Evolutionary conservation across 805 yeast species (phyloP).

Genomic region (Wickerhamomyces bisporus): DNA sequence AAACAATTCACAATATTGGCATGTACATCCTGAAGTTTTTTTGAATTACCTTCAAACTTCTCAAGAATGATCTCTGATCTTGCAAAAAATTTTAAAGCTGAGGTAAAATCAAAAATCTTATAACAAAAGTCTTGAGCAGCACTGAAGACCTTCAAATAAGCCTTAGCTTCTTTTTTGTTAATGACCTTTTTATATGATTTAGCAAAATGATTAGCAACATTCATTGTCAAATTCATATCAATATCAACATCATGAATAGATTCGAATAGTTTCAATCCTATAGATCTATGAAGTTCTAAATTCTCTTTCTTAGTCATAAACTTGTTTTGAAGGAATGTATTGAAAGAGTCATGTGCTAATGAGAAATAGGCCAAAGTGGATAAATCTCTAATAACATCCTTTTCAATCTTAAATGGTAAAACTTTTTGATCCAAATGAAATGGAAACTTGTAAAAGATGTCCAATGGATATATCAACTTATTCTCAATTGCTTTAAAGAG

Average conservation of each 20-base stretch:
- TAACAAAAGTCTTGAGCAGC: slow-evolving; percentile 42
- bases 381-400: slow-evolving; percentile 29
- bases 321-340: slow-evolving; percentile 25
- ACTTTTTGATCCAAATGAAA: slow-evolving; percentile 29
- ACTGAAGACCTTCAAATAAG: slow-evolving; percentile 34
- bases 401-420: slow-evolving; percentile 21
- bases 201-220: slow-evolving; percentile 15
- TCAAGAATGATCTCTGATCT: slow-evolving; percentile 27
- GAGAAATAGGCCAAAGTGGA: slow-evolving; percentile 32
- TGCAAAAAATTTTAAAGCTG: slow-evolving; percentile 36
- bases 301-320: slow-evolving; percentile 25
- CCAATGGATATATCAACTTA: slow-evolving; percentile 32
- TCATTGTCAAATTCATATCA: slow-evolving; percentile 7
- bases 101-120: slow-evolving; percentile 35
- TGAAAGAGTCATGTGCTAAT: slow-evolving; percentile 38
- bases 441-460: slow-evolving; percentile 43
- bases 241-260: slow-evolving; percentile 1
- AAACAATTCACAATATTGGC: slow-evolving; percentile 20
- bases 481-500: slow-evolving; percentile 30
- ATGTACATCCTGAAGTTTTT: slow-evolving; percentile 6
- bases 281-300: slow-evolving; percentile 29
- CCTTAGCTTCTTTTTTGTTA: slow-evolving; percentile 29
- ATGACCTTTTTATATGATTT: slow-evolving; percentile 10
- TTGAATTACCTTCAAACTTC: neutral
- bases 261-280: slow-evolving; percentile 37